phyloP scores from a whole-genome alignment of 2,329 filamentous ascomycete species.

The Cladosporium sp. region DNA sequence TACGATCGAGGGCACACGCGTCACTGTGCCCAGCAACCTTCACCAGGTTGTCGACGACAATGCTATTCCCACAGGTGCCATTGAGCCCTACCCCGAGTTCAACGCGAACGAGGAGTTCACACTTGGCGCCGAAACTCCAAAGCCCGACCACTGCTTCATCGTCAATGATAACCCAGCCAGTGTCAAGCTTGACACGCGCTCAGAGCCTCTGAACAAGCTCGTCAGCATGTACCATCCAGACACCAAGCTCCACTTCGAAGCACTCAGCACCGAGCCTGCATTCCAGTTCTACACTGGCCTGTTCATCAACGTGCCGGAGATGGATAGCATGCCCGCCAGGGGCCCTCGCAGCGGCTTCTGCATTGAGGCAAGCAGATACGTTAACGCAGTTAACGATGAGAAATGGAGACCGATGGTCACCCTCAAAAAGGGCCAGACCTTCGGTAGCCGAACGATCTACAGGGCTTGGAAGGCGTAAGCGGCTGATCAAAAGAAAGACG shows the following conservation, averaged over 20 bases:
- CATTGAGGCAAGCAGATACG: slow-evolving; percentile 85
- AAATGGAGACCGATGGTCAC: slow-evolving; percentile 76
- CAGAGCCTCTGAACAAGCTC: slow-evolving; percentile 59
- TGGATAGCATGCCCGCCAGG: slow-evolving; percentile 57
- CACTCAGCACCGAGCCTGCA: slow-evolving; percentile 85
- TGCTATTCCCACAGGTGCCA: slow-evolving; percentile 69
- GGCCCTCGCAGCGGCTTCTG: slow-evolving; percentile 74
- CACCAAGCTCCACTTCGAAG: slow-evolving; percentile 75
- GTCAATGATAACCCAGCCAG: slow-evolving; percentile 58
- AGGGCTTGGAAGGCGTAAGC: slow-evolving; percentile 67
- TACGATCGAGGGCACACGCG: slow-evolving; percentile 60
- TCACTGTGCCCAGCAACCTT: slow-evolving; percentile 53
- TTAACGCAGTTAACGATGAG: slow-evolving; percentile 79
- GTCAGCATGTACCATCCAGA: slow-evolving; percentile 69
- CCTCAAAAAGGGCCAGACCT: slow-evolving; percentile 79
- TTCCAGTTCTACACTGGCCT: slow-evolving; percentile 97
- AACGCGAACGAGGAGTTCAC: slow-evolving; percentile 64
- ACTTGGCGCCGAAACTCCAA: slow-evolving; percentile 65
- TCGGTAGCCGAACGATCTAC: slow-evolving; percentile 78
- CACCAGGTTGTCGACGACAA: slow-evolving; percentile 71
- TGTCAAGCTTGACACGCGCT: slow-evolving; percentile 50
- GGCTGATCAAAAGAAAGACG: background rate
- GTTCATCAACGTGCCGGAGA: slow-evolving; percentile 67
- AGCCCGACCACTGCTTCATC: slow-evolving; percentile 89
- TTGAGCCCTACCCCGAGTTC: slow-evolving; percentile 62